Conservation (phyloP, 164 flowering plant species). For the Vitis cinerea region DNA sequence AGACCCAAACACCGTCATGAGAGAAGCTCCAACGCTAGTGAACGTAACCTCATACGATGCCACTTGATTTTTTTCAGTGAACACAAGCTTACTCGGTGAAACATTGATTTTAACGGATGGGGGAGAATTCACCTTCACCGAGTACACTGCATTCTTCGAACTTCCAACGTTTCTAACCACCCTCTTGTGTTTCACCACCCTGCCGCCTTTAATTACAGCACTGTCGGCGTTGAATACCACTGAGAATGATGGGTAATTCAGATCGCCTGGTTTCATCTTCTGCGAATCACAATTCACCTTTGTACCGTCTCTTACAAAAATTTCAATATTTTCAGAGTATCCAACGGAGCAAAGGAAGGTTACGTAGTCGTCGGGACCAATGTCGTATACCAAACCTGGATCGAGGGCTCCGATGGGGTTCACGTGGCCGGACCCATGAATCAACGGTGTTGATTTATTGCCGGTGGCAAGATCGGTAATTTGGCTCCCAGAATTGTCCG, state of each 20-base stretch:
- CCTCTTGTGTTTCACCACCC: conserved; percentile 51
- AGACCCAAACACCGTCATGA: conserved; percentile 43
- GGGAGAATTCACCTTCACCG: conserved; percentile 53
- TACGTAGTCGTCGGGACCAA: conserved; percentile 46
- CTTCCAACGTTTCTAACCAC: conserved; percentile 75
- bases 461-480: conserved; percentile 72
- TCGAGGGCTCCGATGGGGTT: conserved; percentile 77
- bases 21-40: conserved; percentile 17
- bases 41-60: conserved; percentile 62
- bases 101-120: conserved; percentile 52
- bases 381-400: conserved; percentile 85
- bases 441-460: conserved; percentile 60
- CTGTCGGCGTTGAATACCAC: conserved; percentile 43
- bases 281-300: conserved; percentile 32
- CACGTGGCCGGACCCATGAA: conserved; percentile 87
- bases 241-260: conserved; percentile 87
- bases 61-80: conserved; percentile 34
- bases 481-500: conserved; percentile 54
- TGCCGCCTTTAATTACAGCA: not conserved
- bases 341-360: conserved; percentile 74
- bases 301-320: conserved; percentile 39
- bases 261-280: conserved; percentile 55
- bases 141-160: conserved; percentile 49
- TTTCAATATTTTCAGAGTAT: conserved; percentile 31
- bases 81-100: conserved; percentile 62